These are phyloP conservation scores for Meira nashicola DNA, from an alignment of 1,284 basidiomycete species.

Conservation along the genomic window DNA sequence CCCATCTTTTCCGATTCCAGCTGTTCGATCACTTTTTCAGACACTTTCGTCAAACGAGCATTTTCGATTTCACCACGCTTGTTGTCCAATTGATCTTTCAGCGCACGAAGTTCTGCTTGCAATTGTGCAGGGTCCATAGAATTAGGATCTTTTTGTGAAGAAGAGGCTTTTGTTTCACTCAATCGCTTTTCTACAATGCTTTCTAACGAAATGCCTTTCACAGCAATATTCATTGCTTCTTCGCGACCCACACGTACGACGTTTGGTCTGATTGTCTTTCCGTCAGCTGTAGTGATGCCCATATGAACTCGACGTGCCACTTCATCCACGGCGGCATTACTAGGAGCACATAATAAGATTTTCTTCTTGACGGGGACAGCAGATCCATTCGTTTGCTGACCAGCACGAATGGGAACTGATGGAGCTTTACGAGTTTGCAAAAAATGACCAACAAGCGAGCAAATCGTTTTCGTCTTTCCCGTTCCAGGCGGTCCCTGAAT, in stretches of 20 bases:
- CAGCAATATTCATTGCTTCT: constrained; percentile 71
- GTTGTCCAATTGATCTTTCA: constrained; percentile 33
- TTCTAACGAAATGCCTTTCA: constrained; percentile 83
- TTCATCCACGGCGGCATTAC: constrained; percentile 98
- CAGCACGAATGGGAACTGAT: constrained; percentile 22
- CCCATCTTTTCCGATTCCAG: constrained; percentile 24
- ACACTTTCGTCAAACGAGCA: constrained; percentile 11
- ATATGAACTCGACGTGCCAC: constrained; percentile 81
- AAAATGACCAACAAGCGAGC: constrained; percentile 82
- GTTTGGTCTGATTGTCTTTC: constrained; percentile 63
- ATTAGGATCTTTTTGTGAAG: constrained; percentile 16
- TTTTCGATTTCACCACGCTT: constrained; percentile 35
- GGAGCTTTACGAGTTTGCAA: constrained; percentile 57
- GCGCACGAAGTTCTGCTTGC: constrained; percentile 25
- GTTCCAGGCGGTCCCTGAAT: constrained; percentile 95
- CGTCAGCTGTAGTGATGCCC: constrained; percentile 64
- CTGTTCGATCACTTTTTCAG: constrained; percentile 26
- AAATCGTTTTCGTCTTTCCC: constrained; percentile 90
- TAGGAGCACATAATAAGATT: constrained; percentile 89
- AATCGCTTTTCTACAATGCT: constrained; percentile 34
- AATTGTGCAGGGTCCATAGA: constrained; percentile 15
- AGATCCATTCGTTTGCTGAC: not conserved
- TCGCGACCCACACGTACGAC: constrained; percentile 85
- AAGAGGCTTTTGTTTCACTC: constrained; percentile 16
- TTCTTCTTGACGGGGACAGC: constrained; percentile 57